Evolutionary conservation across 768 basidiomycete species (phyloP), one percentile per base, ranked within the genome.

Genomic region (Russula virescens): DNA sequence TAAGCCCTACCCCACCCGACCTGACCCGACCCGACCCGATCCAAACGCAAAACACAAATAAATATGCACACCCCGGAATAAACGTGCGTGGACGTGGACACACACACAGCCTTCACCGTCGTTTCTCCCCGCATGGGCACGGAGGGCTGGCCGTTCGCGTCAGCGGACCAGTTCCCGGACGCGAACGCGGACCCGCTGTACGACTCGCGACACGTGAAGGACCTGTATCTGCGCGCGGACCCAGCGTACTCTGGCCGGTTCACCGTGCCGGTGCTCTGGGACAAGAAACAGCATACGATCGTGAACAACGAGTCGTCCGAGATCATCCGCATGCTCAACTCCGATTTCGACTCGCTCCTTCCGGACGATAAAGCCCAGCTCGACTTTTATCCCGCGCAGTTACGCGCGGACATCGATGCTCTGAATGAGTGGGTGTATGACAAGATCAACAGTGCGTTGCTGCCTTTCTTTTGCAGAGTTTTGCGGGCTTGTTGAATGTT

Each of bases 251-350:
- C 68, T 3, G 92, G 91, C 55, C 80, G 87, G 43, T 93, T 92
- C 78, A 94, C 93, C 2, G 91, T 94, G 10, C 94, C 94, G 6
- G 75, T 93, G 38, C 79, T 99, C 6, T 99, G 93, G 91, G 97
- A 98, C 76, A 95, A 86, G 78, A 91, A 95, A 73, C 76, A 72
- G 47, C 76, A 87, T 49, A 89, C 88, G 45, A 89, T 98, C 67
- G 97, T 99, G 61, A 98, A 94, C 78, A 98, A 98, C 72, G 96
- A 99, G 72, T 88, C 86, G 66, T 86, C 89, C 2, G 96, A 98
- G 75, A 94, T 98, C 71, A 93, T 98, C 70, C 87, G 96, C 60
- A 89, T 96, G 9, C 83, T 98, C 76, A 98, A 99, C 75, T 80
- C 81, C 8, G 87, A 82, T 1, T 95, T 96, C 77, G 86, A 97